Conservation (phyloP, 768 basidiomycete species). For the Suillus plorans region DNA sequence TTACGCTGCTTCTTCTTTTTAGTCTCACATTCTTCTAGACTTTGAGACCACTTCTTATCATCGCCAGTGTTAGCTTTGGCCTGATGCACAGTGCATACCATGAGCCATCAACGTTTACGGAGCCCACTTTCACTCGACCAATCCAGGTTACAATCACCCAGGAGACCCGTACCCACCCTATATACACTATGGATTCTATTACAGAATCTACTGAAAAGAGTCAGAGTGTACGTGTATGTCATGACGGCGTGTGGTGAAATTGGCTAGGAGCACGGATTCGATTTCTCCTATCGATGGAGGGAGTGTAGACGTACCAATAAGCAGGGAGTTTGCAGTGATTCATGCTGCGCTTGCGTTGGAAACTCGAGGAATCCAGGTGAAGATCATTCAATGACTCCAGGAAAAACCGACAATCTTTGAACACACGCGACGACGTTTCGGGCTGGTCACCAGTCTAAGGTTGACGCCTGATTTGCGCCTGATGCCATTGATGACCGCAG, state of each 20-base stretch:
- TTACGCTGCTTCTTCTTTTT: background rate
- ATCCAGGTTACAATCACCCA: background rate
- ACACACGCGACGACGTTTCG: background rate
- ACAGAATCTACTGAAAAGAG: background rate
- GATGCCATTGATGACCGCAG: too few relatives aligned
- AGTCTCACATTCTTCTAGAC: constrained; percentile 10
- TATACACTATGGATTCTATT: background rate
- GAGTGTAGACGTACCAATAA: background rate
- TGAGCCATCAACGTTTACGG: background rate
- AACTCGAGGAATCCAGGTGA: background rate
- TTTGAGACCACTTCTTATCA: constrained; percentile 13
- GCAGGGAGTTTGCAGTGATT: background rate
- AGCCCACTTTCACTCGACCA: background rate
- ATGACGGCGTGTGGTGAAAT: background rate
- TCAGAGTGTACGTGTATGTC: background rate
- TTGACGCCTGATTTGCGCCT: too few relatives aligned
- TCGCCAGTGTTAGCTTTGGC: constrained; percentile 13
- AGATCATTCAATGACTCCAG: background rate
- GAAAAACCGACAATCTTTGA: background rate
- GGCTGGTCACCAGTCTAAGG: too few relatives aligned
- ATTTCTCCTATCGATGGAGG: background rate
- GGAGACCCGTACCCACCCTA: background rate
- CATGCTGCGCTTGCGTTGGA: background rate
- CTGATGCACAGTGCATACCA: background rate
- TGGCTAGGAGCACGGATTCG: background rate